Conservation (phyloP, 441 rosid genomes). For the Adansonia madagascariensis region DNA sequence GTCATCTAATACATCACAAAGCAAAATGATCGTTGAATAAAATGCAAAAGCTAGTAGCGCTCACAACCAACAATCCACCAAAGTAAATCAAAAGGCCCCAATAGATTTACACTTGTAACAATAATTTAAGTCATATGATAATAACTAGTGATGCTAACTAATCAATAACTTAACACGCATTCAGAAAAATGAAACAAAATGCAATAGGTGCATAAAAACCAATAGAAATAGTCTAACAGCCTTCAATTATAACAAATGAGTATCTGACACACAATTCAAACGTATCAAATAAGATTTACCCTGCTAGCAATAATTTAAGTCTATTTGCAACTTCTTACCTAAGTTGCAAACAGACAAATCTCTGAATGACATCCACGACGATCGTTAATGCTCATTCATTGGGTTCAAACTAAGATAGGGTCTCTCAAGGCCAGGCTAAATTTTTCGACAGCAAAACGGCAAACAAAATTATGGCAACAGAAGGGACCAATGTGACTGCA, state of each 20-base stretch:
- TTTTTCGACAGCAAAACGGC: background rate
- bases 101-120: background rate
- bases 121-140: slow-evolving; percentile 17
- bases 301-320: background rate
- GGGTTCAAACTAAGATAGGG: background rate
- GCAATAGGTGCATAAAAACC: background rate
- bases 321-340: background rate
- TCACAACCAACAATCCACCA: background rate
- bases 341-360: background rate
- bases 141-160: slow-evolving; percentile 14
- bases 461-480: background rate
- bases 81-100: background rate
- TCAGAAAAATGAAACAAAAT: slow-evolving; percentile 5
- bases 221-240: background rate
- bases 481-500: background rate
- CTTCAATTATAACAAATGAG: background rate
- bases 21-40: background rate
- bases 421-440: background rate
- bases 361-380: background rate
- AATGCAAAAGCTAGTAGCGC: slow-evolving; percentile 3
- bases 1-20: slow-evolving; percentile 3
- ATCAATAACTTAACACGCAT: slow-evolving; percentile 8
- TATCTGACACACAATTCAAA: background rate
- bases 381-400: background rate
- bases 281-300: background rate